phyloP scores from a whole-genome alignment of 805 yeast genomes.

The Wickerhamomyces bisporus region DNA sequence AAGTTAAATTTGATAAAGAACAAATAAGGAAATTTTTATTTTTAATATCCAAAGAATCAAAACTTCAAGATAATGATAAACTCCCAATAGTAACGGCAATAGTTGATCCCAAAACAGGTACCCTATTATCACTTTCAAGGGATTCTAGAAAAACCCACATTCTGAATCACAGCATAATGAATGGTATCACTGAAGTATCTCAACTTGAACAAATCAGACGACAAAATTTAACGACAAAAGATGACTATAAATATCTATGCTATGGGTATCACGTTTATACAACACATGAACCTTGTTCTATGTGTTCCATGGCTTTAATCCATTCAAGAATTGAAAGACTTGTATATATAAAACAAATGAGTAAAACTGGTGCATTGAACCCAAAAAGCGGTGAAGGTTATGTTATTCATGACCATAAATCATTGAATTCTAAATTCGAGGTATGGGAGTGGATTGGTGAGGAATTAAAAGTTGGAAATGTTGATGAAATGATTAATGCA shows the following conservation, averaged over 20 bases:
- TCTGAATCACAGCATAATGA: constrained; percentile 70
- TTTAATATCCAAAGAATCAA: constrained; percentile 26
- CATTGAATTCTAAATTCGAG: constrained; percentile 84
- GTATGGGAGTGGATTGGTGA: constrained; percentile 66
- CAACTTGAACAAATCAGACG: constrained; percentile 41
- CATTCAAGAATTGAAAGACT: constrained; percentile 80
- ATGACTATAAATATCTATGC: constrained; percentile 53
- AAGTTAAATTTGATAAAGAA: constrained; percentile 43
- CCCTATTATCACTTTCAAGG: constrained; percentile 32
- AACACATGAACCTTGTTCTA: constrained; percentile 93
- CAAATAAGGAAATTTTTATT: constrained; percentile 32
- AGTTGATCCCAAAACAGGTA: constrained; percentile 48
- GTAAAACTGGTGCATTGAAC: constrained; percentile 49
- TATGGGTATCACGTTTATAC: constrained; percentile 73
- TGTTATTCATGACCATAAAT: constrained; percentile 68
- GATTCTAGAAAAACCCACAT: constrained; percentile 47
- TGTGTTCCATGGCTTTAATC: constrained; percentile 94
- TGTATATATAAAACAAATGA: constrained; percentile 49
- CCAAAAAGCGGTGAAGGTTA: constrained; percentile 59
- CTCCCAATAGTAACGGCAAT: constrained; percentile 56
- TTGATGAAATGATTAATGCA: constrained; percentile 24
- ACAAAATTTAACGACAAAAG: constrained; percentile 4
- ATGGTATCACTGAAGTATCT: constrained; percentile 64
- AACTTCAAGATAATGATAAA: constrained; percentile 13
- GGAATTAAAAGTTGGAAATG: constrained; percentile 19